Base-by-base conservation (phyloP, 768 basidiomycete genomes). In the Rubroboletus satanas region DNA sequence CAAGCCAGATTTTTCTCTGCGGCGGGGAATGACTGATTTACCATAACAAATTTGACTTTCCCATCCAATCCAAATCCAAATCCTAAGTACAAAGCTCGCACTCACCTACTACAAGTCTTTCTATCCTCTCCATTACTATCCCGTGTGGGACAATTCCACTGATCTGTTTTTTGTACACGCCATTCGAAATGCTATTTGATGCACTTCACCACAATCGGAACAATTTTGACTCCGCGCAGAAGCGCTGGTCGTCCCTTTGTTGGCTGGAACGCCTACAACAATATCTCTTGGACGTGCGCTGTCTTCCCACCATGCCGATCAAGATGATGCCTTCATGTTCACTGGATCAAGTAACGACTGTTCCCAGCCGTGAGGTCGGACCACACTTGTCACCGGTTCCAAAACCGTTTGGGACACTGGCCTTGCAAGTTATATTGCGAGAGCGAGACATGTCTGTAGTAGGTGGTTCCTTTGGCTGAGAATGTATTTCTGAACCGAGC, bases 31-130 rank as follows among this genome's bases (percentile, higher is more conserved):
- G 36, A 52, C 45, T 48, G 53, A 54, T 58, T 52, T 57, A 58
- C 47, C 55, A 49, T 64, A 57, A 52, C 38, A 49, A 51, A 57
- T 46, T 55, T 43, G 28, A 38, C 58, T 36, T 21, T n/a, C 36
- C 46, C 39, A 41, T 43, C 47, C 43, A 33, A n/a, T n/a, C n/a
- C n/a, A n/a, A 2, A 43, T 32, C 43, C 35, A 57, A 17, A 51
- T 44, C 14, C 43, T 38, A 38, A 43, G 51, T 35, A 29, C n/a
- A 43, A 36, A 33, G 32, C 26, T 49, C 12, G 14, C 36, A 52
- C 11, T 32, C 42, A 47, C 36, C 51, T 46, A 31, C 32, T n/a
- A n/a, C n/a, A n/a, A 29, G 32, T 15, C 10, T 42, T 29, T 49
- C 38, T 26, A 7, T 33, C 28, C 18, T 47, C 31, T 38, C 10